phyloP scores from a whole-genome alignment of 768 basidiomycete species.

The Hemileccinum impolitum region DNA sequence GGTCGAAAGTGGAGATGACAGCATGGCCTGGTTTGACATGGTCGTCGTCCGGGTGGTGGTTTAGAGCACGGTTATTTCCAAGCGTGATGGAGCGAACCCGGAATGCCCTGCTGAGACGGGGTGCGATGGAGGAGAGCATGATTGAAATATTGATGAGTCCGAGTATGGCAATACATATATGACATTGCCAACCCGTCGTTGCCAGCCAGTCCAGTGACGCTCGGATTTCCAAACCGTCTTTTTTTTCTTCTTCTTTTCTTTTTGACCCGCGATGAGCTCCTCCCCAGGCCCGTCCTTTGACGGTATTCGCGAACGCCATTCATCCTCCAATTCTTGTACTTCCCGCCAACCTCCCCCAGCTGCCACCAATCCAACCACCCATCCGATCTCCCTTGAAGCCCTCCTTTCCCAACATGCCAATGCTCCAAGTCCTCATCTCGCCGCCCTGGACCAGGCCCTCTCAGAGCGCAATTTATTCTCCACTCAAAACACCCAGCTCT shows the following conservation, averaged over 20 bases:
- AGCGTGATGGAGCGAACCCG: not conserved
- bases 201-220: not conserved
- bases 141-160: no score
- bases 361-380: constrained; percentile 24
- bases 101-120: not conserved
- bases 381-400: constrained; percentile 46
- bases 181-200: not conserved
- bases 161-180: not conserved
- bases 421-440: constrained; percentile 48
- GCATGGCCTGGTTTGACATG: constrained; percentile 64
- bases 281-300: constrained; percentile 12
- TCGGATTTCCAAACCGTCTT: not conserved
- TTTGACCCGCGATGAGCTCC: constrained; percentile 14
- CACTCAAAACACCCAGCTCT: constrained; percentile 84
- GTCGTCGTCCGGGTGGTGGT: not conserved
- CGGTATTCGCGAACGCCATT: constrained; percentile 22
- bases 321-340: constrained; percentile 19
- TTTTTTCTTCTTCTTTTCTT: not conserved
- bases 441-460: constrained; percentile 73
- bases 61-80: not conserved
- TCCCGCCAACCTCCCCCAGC: constrained; percentile 20
- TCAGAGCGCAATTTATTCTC: constrained; percentile 78
- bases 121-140: not conserved
- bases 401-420: constrained; percentile 54
- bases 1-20: constrained; percentile 89